Base-by-base conservation (phyloP, 108 stramenopile genomes). In the Aurantiochytrium sp. region DNA sequence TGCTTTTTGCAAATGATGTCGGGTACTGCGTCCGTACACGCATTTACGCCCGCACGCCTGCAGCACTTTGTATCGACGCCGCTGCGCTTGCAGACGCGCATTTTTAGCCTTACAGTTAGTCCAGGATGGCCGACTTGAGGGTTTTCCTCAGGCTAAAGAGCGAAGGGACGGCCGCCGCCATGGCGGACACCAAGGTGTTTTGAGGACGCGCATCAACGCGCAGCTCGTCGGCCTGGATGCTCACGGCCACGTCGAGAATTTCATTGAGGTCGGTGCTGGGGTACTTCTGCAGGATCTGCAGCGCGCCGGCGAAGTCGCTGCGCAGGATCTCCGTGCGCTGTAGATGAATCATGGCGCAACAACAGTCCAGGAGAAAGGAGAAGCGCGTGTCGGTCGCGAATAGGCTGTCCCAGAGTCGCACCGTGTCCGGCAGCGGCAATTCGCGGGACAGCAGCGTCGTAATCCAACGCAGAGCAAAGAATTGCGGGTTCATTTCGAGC, bases 341-440 rank as follows among this genome's bases (percentile, higher is more conserved):
- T 45, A 92, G 89, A 89, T 96, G 91, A 17, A 99, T 93, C 95
- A 99, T 97, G 34, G 96, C 95, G 22, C 95, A 95, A 85, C 96
- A 96, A 39, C 95, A 95, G 86, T 96, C 96, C n/a, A 96, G 92
- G 36, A 97, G 88, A 69, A 96, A 97, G 54, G 95, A 94, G 86
- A 95, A 96, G 88, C 97, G 96, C 88, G 96, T 95, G 3, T 95
- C 95, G 34, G 94, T 92, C 30, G 97, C 94, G 87, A 99, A 98
- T 92, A 99, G 95, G 87, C 91, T 91, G 89, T 99, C 98, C 98
- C 98, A 99, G 21, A 99, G 91, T 21, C 97, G 96, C 69, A 99
- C 96, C 15, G 97, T 99, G 92, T 98, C 97, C 3, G 92, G 96
- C 39, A 99, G 91, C 17, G 95, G 88, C 81, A 99, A 97, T 89